These are phyloP conservation scores for Agaricus subrufescens DNA, from an alignment of 768 basidiomycete genomes.

Conservation along the genomic window DNA sequence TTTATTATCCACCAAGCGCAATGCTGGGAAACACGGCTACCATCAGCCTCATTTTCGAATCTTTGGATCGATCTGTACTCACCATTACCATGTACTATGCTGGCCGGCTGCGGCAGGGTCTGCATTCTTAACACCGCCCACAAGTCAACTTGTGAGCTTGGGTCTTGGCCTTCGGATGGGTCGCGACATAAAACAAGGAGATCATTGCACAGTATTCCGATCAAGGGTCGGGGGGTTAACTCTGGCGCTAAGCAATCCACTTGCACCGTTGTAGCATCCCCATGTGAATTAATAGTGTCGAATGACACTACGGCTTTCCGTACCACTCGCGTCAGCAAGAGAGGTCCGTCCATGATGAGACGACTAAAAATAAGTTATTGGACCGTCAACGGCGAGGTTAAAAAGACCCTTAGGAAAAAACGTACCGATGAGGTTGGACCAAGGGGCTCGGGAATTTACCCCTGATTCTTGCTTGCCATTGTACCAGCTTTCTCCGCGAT, in stretches of 20 bases:
- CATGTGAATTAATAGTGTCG: slow-evolving; percentile 73
- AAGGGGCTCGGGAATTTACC: slow-evolving; percentile 95
- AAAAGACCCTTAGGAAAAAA: neutral
- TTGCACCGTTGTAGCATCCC: slow-evolving; percentile 76
- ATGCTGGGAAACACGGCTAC: slow-evolving; percentile 37
- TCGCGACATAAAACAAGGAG: slow-evolving; percentile 89
- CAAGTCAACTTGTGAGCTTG: slow-evolving; percentile 73
- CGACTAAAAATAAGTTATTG: slow-evolving; percentile 41
- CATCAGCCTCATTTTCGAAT: slow-evolving; percentile 1
- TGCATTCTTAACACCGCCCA: slow-evolving; percentile 98
- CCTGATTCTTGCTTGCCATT: slow-evolving; percentile 86
- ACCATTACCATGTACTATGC: slow-evolving; percentile 87
- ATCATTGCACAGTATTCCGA: slow-evolving; percentile 90
- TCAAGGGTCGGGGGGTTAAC: slow-evolving; percentile 69
- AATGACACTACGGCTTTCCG: slow-evolving; percentile 80
- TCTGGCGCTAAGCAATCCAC: slow-evolving; percentile 90
- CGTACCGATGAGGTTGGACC: slow-evolving; percentile 93
- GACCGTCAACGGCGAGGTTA: neutral
- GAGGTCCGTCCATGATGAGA: slow-evolving; percentile 87
- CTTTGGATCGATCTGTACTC: slow-evolving; percentile 9
- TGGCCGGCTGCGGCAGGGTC: slow-evolving; percentile 85
- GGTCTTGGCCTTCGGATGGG: slow-evolving; percentile 76
- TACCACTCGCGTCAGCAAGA: slow-evolving; percentile 86
- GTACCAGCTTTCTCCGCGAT: slow-evolving; percentile 83
- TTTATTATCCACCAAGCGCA: slow-evolving; percentile 89